Evolutionary conservation across 2,329 filamentous ascomycete species (phyloP).

Genomic region (Teratosphaeria nubilosa): DNA sequence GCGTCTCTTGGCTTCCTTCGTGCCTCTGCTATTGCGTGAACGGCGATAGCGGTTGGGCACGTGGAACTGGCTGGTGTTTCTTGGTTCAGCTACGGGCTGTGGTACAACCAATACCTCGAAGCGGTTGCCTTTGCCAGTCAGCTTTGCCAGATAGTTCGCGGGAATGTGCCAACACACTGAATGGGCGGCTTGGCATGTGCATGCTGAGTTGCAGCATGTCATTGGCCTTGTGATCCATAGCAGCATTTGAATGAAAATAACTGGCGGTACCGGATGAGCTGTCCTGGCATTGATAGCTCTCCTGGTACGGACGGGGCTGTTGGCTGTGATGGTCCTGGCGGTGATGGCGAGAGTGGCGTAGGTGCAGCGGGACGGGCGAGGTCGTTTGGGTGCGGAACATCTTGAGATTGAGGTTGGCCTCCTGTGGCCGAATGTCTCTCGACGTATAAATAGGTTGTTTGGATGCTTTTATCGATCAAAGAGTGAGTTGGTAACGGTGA

Average conservation of each 20-base stretch:
- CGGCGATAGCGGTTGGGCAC: constrained; percentile 11
- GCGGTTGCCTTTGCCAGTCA: constrained; percentile 16
- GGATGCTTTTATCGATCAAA: background rate
- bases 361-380: background rate
- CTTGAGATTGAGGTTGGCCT: background rate
- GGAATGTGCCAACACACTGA: constrained; percentile 9
- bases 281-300: background rate
- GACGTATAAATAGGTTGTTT: background rate
- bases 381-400: background rate
- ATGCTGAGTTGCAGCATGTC: constrained; percentile 19
- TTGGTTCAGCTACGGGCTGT: background rate
- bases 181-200: constrained; percentile 12
- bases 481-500: background rate
- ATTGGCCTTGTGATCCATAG: background rate
- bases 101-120: constrained; percentile 16
- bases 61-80: constrained; percentile 2
- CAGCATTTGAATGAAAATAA: background rate
- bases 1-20: constrained; percentile 22
- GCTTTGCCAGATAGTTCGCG: background rate
- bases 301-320: too few species aligned
- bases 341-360: background rate
- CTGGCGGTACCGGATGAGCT: background rate
- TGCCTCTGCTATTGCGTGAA: constrained; percentile 17
- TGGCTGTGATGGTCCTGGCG: background rate
- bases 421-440: background rate